phyloP scores from a whole-genome alignment of 225 moss, liverwort and hornwort genomes.

The Takakia lepidozioides region DNA sequence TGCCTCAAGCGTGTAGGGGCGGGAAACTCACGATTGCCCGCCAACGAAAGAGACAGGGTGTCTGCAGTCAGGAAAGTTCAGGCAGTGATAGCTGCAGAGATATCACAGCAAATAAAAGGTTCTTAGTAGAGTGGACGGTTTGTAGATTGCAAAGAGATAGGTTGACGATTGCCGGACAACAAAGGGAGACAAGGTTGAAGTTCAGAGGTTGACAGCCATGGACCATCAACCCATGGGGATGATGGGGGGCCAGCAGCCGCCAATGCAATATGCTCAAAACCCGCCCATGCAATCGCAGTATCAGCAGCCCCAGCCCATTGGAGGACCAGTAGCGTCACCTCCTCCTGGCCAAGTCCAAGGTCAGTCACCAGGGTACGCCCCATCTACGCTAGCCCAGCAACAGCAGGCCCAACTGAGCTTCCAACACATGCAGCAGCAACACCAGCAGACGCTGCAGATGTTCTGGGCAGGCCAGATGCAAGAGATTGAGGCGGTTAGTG shows the following conservation, averaged over 20 bases:
- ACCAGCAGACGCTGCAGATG: slow-evolving; percentile 84
- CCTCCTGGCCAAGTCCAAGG: slow-evolving; percentile 41
- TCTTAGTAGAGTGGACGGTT: too few relatives aligned
- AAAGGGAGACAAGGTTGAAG: too few relatives aligned
- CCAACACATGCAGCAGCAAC: slow-evolving; percentile 88
- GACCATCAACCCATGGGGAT: too few relatives aligned
- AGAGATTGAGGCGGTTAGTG: slow-evolving; percentile 86
- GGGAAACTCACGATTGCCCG: too few relatives aligned
- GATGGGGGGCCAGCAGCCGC: slow-evolving; percentile 42
- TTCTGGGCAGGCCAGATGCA: slow-evolving; percentile 93
- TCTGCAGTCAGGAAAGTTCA: too few relatives aligned
- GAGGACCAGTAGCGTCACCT: slow-evolving; percentile 25
- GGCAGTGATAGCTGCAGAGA: too few relatives aligned
- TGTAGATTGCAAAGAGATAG: too few relatives aligned
- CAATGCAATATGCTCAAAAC: slow-evolving; percentile 13
- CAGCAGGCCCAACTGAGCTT: slow-evolving; percentile 77
- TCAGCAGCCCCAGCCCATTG: slow-evolving; percentile 22
- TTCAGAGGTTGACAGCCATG: too few relatives aligned
- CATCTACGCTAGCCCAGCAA: slow-evolving; percentile 75
- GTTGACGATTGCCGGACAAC: too few relatives aligned
- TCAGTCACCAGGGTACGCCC: slow-evolving; percentile 55
- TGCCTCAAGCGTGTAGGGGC: too few relatives aligned
- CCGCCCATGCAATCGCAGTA: slow-evolving; percentile 22
- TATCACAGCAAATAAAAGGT: too few relatives aligned
- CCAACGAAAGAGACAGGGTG: too few relatives aligned